Evolutionary conservation across 164 flowering plant species (phyloP).

Genomic region (Cinnamomum micranthum): DNA sequence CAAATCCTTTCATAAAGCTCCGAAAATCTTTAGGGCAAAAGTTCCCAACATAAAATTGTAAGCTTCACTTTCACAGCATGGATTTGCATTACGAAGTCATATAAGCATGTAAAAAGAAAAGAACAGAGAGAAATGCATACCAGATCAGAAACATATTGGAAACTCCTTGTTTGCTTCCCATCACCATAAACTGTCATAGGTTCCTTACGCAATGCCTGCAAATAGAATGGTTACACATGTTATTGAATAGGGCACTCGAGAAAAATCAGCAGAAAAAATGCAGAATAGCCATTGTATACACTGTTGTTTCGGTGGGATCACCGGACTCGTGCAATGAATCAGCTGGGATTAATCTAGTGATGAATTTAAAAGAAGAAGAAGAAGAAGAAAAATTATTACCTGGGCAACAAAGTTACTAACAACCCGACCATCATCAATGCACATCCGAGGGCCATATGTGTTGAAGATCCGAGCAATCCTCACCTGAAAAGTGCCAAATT

Average conservation of each 20-base stretch:
- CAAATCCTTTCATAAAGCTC: neutral
- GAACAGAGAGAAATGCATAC: conserved; percentile 25
- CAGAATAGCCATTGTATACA: neutral
- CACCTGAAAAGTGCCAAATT: conserved; percentile 39
- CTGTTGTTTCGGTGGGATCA: neutral
- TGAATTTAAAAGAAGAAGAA: neutral
- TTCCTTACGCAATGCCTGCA: conserved; percentile 91
- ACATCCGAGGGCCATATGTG: conserved; percentile 96
- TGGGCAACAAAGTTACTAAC: conserved; percentile 97
- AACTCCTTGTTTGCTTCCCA: conserved; percentile 97
- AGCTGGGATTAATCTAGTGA: neutral
- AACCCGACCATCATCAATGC: conserved; percentile 96
- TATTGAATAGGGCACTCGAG: neutral
- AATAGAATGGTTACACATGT: neutral
- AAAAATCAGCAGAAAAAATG: neutral
- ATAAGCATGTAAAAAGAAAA: neutral
- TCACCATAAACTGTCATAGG: conserved; percentile 96
- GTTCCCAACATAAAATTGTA: neutral
- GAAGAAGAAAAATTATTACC: conserved; percentile 32
- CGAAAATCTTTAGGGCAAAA: no score
- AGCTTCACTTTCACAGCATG: neutral
- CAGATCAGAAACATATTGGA: conserved; percentile 96
- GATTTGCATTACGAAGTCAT: neutral
- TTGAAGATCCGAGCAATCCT: conserved; percentile 96
- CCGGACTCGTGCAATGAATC: neutral